Evolutionary conservation across 2,329 filamentous ascomycete species (phyloP).

Genomic region (Stachybotrys echinatus): DNA sequence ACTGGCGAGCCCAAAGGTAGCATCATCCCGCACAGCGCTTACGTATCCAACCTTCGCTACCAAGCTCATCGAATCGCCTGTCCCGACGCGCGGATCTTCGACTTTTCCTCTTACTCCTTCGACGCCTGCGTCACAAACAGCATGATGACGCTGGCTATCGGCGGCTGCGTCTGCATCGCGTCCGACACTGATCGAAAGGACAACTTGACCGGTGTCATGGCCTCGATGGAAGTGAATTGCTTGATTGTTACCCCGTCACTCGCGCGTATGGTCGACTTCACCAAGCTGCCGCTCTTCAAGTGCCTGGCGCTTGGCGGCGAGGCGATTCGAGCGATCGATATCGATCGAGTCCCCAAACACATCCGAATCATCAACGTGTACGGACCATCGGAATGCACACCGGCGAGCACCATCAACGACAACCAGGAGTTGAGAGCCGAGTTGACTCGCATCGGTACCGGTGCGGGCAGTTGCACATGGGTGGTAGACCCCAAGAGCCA

Average conservation of each 20-base stretch:
- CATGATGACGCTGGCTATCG: slow-evolving; percentile 5
- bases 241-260: slow-evolving; percentile 8
- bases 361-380: slow-evolving; percentile 9
- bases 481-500: slow-evolving; percentile 22
- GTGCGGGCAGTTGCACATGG: slow-evolving; percentile 14
- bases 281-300: slow-evolving; percentile 5
- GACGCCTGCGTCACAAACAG: slow-evolving; percentile 8
- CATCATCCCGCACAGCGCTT: slow-evolving; percentile 2
- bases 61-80: slow-evolving; percentile 3
- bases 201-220: slow-evolving; percentile 5
- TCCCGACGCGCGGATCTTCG: slow-evolving; percentile 3
- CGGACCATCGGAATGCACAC: slow-evolving; percentile 13
- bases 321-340: slow-evolving; percentile 4
- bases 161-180: slow-evolving; percentile 14
- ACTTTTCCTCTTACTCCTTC: slow-evolving; percentile 14
- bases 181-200: slow-evolving; percentile 9
- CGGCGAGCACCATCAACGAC: slow-evolving; percentile 3
- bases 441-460: slow-evolving; percentile 5
- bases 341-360: background rate
- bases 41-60: slow-evolving; percentile 1
- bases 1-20: slow-evolving; percentile 11
- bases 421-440: background rate
- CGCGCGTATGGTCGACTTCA: slow-evolving; percentile 5
- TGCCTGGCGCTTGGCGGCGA: slow-evolving; percentile 10
- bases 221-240: slow-evolving; percentile 1